These are phyloP conservation scores for Exophiala dermatitidis DNA, from an alignment of 2,329 filamentous ascomycete genomes.

Conservation along the genomic window DNA sequence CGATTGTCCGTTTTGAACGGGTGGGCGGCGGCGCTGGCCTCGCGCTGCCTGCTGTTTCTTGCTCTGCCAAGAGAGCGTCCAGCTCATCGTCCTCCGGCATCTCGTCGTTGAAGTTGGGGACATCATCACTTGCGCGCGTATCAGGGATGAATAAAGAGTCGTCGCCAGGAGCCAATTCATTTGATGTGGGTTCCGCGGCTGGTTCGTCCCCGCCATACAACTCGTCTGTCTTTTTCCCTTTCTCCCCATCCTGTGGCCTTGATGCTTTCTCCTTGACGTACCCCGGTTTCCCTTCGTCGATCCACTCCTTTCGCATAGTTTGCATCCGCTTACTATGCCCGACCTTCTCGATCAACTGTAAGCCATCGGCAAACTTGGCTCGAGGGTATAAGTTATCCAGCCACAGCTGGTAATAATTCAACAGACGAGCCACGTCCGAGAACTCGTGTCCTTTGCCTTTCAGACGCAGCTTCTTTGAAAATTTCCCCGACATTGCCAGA, in stretches of 20 bases:
- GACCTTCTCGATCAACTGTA: slow-evolving; percentile 85
- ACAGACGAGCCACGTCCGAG: slow-evolving; percentile 69
- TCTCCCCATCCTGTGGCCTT: slow-evolving; percentile 12
- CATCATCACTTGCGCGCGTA: background rate
- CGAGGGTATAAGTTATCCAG: slow-evolving; percentile 93
- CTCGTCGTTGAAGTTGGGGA: background rate
- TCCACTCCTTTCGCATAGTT: slow-evolving; percentile 70
- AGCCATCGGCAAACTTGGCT: slow-evolving; percentile 83
- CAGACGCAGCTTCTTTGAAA: slow-evolving; percentile 39
- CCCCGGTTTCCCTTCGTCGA: slow-evolving; percentile 57
- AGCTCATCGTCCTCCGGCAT: slow-evolving; percentile 19
- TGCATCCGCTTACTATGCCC: slow-evolving; percentile 78
- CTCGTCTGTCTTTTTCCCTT: slow-evolving; percentile 13
- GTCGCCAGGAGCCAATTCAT: background rate
- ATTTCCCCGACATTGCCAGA: slow-evolving; percentile 19
- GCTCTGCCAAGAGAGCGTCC: slow-evolving; percentile 22
- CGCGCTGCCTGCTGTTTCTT: slow-evolving; percentile 5
- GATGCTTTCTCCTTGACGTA: slow-evolving; percentile 16
- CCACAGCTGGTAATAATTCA: slow-evolving; percentile 93
- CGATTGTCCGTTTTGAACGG: background rate
- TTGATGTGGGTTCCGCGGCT: background rate
- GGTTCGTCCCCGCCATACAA: slow-evolving; percentile 3
- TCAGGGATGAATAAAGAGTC: slow-evolving; percentile 19
- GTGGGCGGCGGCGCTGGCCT: background rate
- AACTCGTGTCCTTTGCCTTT: slow-evolving; percentile 97